phyloP scores from a whole-genome alignment of 768 basidiomycete genomes.

The Mycena rebaudengoi region DNA sequence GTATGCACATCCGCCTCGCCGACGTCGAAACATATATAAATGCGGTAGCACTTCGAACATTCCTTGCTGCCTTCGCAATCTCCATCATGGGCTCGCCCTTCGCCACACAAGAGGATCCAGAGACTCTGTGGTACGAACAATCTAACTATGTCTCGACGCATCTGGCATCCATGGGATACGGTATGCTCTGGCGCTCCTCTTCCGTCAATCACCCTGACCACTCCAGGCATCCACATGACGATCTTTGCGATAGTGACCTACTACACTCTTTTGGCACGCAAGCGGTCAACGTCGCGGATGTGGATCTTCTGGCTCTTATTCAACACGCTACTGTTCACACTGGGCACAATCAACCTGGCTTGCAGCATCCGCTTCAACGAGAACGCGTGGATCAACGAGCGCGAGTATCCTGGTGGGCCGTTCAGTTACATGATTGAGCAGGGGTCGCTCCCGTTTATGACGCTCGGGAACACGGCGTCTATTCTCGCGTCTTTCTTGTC shows the following conservation, averaged over 20 bases:
- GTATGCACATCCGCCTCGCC: too few species aligned
- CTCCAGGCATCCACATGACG: conserved; percentile 8
- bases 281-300: neutral
- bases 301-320: conserved; percentile 21
- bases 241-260: conserved; percentile 12
- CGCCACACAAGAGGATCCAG: conserved; percentile 15
- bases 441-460: conserved; percentile 32
- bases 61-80: too few species aligned
- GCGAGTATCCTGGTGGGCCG: conserved; percentile 25
- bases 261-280: neutral
- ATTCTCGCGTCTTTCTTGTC: conserved; percentile 44
- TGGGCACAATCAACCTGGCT: conserved; percentile 26
- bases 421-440: conserved; percentile 40
- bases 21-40: neutral
- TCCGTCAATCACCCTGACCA: neutral
- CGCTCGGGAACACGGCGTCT: conserved; percentile 32
- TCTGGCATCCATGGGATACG: conserved; percentile 13
- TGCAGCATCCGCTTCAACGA: conserved; percentile 22
- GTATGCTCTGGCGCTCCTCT: neutral
- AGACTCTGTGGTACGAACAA: conserved; percentile 17
- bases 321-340: conserved; percentile 9
- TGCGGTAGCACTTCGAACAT: too few species aligned
- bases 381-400: conserved; percentile 26
- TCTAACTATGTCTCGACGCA: conserved; percentile 14
- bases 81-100: conserved; percentile 17